Percentiles rank a stretch among this genome's conserved stretches.
Conservation (phyloP, 331 rosid species). For the Pyrus hybrid region DNA sequence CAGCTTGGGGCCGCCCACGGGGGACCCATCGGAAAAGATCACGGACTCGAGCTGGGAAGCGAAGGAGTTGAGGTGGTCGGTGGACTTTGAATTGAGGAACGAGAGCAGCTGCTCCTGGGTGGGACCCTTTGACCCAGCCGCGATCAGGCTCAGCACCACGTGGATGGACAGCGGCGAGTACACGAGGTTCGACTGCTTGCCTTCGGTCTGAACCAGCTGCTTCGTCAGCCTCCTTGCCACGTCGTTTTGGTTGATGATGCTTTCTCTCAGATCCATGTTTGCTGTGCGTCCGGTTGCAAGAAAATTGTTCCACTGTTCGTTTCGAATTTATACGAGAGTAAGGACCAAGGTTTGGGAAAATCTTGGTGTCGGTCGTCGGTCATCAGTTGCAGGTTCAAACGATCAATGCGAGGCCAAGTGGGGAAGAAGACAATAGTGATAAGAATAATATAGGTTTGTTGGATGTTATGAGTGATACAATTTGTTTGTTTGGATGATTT, state of each 20-base stretch:
- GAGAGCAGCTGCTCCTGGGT: slow-evolving; percentile 61
- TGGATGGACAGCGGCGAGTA: slow-evolving; percentile 74
- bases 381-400: neutral
- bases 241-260: slow-evolving; percentile 43
- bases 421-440: neutral
- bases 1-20: slow-evolving; percentile 63
- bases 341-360: neutral
- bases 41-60: slow-evolving; percentile 50
- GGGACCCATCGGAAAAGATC: slow-evolving; percentile 47
- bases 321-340: neutral
- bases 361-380: neutral
- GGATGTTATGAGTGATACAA: too few species aligned
- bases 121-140: slow-evolving; percentile 66
- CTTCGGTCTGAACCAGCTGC: slow-evolving; percentile 31
- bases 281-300: neutral
- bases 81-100: slow-evolving; percentile 63
- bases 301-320: neutral
- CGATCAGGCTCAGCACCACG: slow-evolving; percentile 57
- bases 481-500: too few species aligned
- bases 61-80: slow-evolving; percentile 49
- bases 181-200: slow-evolving; percentile 41
- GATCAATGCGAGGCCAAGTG: neutral
- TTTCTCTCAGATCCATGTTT: slow-evolving; percentile 50
- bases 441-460: too few species aligned
- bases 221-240: slow-evolving; percentile 43